Evolutionary conservation across 495 filamentous ascomycete genomes (phyloP), one percentile per base, ranked within the genome.

Genomic region (Penicillium pulvis): DNA sequence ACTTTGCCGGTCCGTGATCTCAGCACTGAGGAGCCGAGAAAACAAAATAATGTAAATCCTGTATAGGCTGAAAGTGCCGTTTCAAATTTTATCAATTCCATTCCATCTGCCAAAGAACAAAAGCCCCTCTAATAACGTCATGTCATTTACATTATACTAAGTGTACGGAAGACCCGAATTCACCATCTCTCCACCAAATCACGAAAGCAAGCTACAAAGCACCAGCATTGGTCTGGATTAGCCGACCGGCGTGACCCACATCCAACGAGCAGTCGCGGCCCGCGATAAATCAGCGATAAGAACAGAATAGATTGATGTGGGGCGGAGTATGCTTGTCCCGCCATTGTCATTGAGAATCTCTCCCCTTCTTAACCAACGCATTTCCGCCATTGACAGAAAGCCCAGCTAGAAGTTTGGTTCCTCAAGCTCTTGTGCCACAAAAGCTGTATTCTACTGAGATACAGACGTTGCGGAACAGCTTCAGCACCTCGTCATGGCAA

Each of bases 161-260:
- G 19, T 41, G 39, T 41, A 41, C 39, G 39, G 39, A 41, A 41
- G 16, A 41, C 16, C 39, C 39, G 30, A 36, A 35, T 20, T 47
- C 54, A 49, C 10, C 31, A 35, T 47, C 41, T 49, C 54, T 14
- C 45, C 54, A 56, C 54, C 49, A 49, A 50, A 56, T 19, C 54
- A 56, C 44, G 54, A 42, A 47, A 56, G 54, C 42, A 56, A 49
- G 42, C n/a, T 0, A 10, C 11, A 44, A 44, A 17, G 42, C 42
- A 46, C 2, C 23, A 6, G 26, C 14, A 49, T 30, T 28, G 16
- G 24, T 49, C 12, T 31, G 14, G 24, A 48, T 48, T 47, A 23
- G 44, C 42, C 42, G 42, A 44, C n/a, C 42, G 19, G 19, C 6
- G 20, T 14, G 43, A 46, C 43, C 43, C 43, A 46, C 43, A 46